Evolutionary conservation across 176 grass and related monocot species (phyloP), one percentile per base, ranked within the genome.

Genomic region (Zea mays): DNA sequence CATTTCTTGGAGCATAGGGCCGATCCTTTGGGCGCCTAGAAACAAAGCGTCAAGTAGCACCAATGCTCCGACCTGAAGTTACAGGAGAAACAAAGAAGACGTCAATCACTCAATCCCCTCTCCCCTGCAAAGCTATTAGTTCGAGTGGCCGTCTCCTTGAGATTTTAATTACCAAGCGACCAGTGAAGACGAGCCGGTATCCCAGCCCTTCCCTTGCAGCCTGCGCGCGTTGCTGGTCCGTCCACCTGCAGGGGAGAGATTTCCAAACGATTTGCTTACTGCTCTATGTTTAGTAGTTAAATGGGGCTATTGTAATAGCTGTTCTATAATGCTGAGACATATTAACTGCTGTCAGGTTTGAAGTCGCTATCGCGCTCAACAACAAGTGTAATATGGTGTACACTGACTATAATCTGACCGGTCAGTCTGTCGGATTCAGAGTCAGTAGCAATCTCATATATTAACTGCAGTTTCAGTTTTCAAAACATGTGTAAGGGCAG

Each of bases 181-280:
- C 96, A 10, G 96, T 98, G 87, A 95, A 98, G 54, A 87, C 41
- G 37, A 98, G 78, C 11, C 90, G 89, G 79, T 98, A 98, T 65
- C 85, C 78, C 71, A 75, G 75, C 27, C 96, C 89, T 87, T 94
- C 96, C 75, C 81, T 98, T 1, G 92, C 87, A 62, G 87, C 96
- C 76, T 89, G 80, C 8, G 55, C 45, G 47, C 92, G 91, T 54
- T 98, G 96, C 68, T 98, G 92, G 85, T 98, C 96, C 0, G 92
- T 98, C 96, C 96, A 95, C 70, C 92, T 98, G 74, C 46, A 83
- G 62, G 54, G n/a, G 62, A 16, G 20, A 2, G 16, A 62, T 73
- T 5, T 63, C 10, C 43, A 44, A 54, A 48, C 39, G 39, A 8
- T 75, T 75, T 62, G 33, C 38, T 17, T 70, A 46, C 27, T 17